Base-by-base conservation (phyloP, 2,329 filamentous ascomycete genomes). In the Teratosphaeria epicoccoides region DNA sequence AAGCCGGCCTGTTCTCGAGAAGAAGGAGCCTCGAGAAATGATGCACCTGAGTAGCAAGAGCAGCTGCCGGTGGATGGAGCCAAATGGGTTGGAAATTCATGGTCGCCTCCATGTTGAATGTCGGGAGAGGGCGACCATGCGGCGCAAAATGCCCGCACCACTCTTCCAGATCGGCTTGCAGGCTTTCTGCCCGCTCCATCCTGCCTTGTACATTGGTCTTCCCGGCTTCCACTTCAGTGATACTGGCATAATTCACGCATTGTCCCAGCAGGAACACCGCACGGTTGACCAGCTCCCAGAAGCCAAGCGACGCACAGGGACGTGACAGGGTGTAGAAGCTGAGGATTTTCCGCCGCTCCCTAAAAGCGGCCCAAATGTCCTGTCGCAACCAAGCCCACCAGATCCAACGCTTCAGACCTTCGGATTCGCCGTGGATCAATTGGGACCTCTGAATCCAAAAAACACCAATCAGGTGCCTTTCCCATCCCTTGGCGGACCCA, bases 331-430 rank as follows among this genome's bases (percentile, higher is more conserved):
- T 70, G 76, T 78, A 82, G 33, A 80, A 79, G 28, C 72, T 81
- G 46, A 81, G 71, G 0, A 75, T 73, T 7, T 73, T 69, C 2
- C 80, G 69, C 22, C 72, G 69, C 58, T 81, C 78, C 0, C 77
- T 71, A 54, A 82, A 81, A 0, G 80, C 79, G 0, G 78, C 79
- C 79, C 79, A 83, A 0, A 80, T 72, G 57, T 83, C 80, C 57
- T 83, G 80, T 11, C 77, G 71, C 4, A 83, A 66, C 79, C 80
- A 82, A 1, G 75, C 73, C 80, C 80, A 83, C 80, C 80, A 83
- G 0, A 78, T 76, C 0, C 77, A 74, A 52, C 76, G 72, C 29
- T 75, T 70, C 0, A 83, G 66, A 0, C 78, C 77, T 0, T 74
- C 73, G 0, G 73, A 75, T 44, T 78, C 78, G 1, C 78, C 80